Percentiles rank a stretch among this genome's conserved stretches.
Evolutionary conservation across 192 early-diverging fungal species (phyloP).

Genomic region (Coemansia biformis): DNA sequence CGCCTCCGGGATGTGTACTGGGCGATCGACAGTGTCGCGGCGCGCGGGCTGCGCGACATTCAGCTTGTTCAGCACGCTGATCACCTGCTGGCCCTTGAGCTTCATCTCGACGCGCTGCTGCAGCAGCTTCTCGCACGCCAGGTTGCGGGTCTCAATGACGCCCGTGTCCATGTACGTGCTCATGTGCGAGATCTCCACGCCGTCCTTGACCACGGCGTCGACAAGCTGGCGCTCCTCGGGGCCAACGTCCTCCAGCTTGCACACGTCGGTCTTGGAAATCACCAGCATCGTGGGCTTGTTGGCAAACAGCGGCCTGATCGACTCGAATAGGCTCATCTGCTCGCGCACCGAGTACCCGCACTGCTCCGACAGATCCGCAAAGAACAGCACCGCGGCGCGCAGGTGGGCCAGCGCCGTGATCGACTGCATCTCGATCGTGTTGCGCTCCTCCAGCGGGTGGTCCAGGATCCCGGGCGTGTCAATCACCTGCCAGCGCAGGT

Average conservation of each 20-base stretch:
- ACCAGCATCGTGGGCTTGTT: slow-evolving; percentile 97
- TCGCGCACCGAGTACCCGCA: slow-evolving; percentile 96
- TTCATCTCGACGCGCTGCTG: slow-evolving; percentile 91
- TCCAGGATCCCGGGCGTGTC: slow-evolving; percentile 99
- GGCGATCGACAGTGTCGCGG: slow-evolving; percentile 80
- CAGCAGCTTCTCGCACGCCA: slow-evolving; percentile 90
- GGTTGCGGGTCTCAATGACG: slow-evolving; percentile 93
- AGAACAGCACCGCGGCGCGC: slow-evolving; percentile 92
- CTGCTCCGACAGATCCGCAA: slow-evolving; percentile 96
- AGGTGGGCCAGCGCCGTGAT: slow-evolving; percentile 98
- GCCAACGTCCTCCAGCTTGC: slow-evolving; percentile 71
- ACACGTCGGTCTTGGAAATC: slow-evolving; percentile 93
- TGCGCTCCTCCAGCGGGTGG: slow-evolving; percentile 97
- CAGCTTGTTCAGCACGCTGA: slow-evolving; percentile 90
- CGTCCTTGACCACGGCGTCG: slow-evolving; percentile 63
- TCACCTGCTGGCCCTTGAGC: slow-evolving; percentile 85
- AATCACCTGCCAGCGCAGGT: slow-evolving; percentile 99
- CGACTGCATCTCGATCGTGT: slow-evolving; percentile 99
- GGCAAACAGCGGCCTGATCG: slow-evolving; percentile 96
- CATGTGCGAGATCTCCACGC: slow-evolving; percentile 74
- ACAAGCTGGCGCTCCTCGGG: slow-evolving; percentile 68
- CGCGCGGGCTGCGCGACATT: slow-evolving; percentile 85
- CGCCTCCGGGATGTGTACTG: slow-evolving; percentile 75
- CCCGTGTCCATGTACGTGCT: slow-evolving; percentile 91
- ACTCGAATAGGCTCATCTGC: slow-evolving; percentile 84